Evolutionary conservation across 1,139 yeast genomes (phyloP).

Genomic region (Suhomyces anneliseae): DNA sequence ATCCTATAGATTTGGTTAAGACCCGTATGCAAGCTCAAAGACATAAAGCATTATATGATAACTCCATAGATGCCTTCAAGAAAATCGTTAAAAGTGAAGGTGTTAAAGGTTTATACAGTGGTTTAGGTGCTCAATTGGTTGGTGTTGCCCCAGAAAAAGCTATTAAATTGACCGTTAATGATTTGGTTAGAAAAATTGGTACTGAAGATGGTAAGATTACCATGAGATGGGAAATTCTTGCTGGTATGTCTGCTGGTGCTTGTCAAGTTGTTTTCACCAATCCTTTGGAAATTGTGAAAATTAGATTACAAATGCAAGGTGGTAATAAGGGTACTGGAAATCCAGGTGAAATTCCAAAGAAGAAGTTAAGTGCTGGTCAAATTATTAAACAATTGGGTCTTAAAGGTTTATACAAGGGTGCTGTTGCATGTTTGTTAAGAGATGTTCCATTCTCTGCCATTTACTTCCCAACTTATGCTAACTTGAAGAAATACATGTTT

Average conservation of each 20-base stretch:
- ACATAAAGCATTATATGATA: constrained; percentile 67
- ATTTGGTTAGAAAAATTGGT: constrained; percentile 75
- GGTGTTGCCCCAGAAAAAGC: constrained; percentile 99
- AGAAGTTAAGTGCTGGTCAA: constrained; percentile 60
- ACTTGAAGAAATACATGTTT: constrained; percentile 78
- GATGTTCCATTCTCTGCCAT: constrained; percentile 98
- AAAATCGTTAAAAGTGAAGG: constrained; percentile 83
- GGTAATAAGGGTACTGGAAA: constrained; percentile 45
- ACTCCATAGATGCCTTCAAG: constrained; percentile 81
- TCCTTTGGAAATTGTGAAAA: constrained; percentile 94
- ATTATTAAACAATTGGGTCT: constrained; percentile 80
- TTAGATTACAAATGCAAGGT: constrained; percentile 93
- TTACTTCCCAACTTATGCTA: constrained; percentile 96
- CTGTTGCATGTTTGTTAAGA: constrained; percentile 85
- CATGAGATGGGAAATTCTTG: constrained; percentile 70
- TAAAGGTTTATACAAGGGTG: constrained; percentile 88
- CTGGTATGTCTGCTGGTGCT: constrained; percentile 95
- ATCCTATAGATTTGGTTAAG: constrained; percentile 94
- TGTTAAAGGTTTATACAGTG: constrained; percentile 84
- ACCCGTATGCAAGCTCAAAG: constrained; percentile 98
- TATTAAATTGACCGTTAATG: constrained; percentile 92
- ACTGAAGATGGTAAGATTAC: constrained; percentile 63
- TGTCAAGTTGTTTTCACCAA: constrained; percentile 96
- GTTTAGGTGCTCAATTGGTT: constrained; percentile 88
- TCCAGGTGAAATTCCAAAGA: constrained; percentile 50